Conservation (phyloP, 129 eudicot genomes). For the Chrysanthemum seticuspe region DNA sequence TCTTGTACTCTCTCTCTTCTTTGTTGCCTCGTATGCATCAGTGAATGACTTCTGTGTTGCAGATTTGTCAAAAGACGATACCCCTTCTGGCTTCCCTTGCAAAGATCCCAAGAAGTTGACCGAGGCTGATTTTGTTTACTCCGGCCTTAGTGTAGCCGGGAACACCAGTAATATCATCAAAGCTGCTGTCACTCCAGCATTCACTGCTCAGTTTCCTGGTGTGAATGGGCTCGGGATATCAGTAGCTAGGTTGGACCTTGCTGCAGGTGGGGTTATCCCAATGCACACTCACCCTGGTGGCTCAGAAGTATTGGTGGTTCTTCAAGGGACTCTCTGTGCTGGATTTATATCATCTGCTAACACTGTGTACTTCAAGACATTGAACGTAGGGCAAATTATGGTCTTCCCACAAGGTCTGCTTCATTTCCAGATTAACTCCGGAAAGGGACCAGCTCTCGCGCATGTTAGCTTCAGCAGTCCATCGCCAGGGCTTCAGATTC, state of each 20-base stretch:
- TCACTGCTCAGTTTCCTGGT: conserved; percentile 70
- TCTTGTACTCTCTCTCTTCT: conserved; percentile 41
- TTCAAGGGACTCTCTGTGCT: conserved; percentile 74
- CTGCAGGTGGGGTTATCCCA: conserved; percentile 78
- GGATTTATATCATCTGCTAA: conserved; percentile 81
- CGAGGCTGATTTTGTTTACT: conserved; percentile 57
- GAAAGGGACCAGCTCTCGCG: conserved; percentile 44
- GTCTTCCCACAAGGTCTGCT: conserved; percentile 88
- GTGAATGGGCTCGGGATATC: conserved; percentile 84
- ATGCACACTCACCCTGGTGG: conserved; percentile 94
- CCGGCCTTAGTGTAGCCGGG: conserved; percentile 59
- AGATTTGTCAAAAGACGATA: conserved; percentile 42
- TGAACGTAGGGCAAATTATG: conserved; percentile 77
- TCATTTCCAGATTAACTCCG: conserved; percentile 82
- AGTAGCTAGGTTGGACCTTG: conserved; percentile 70
- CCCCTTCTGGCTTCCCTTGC: conserved; percentile 84
- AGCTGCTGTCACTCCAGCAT: conserved; percentile 93
- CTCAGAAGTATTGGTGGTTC: conserved; percentile 65
- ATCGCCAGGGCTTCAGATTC: conserved; percentile 78
- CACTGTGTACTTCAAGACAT: conserved; percentile 48
- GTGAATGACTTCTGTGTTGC: conserved; percentile 88
- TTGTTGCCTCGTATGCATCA: conserved; percentile 47
- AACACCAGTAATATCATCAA: conserved; percentile 71
- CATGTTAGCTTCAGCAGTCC: conserved; percentile 71
- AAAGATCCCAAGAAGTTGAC: conserved; percentile 49